Evolutionary conservation across 441 rosid species (phyloP).

Genomic region (Capsella rubella): DNA sequence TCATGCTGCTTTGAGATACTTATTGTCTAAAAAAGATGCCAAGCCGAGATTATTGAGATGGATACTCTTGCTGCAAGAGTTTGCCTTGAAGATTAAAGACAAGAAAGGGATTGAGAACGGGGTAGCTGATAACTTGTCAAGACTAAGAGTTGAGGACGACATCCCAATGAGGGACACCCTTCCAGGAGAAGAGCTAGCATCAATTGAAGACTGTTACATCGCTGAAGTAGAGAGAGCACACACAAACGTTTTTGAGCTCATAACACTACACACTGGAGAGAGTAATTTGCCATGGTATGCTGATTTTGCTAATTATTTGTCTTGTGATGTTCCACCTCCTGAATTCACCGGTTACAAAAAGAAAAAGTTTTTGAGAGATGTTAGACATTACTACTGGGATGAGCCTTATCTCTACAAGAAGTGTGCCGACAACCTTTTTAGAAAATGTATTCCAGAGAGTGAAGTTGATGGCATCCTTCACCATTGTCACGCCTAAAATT

Average conservation of each 20-base stretch:
- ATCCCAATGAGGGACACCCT: background rate
- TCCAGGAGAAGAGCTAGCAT: background rate
- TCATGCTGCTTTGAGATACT: background rate
- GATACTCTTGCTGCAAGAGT: background rate
- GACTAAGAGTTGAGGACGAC: background rate
- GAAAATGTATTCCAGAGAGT: background rate
- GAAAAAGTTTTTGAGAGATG: background rate
- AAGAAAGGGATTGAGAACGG: background rate
- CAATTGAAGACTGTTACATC: background rate
- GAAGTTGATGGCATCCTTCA: background rate
- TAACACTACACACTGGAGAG: background rate
- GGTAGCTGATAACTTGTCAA: background rate
- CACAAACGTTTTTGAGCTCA: background rate
- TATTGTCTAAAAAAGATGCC: background rate
- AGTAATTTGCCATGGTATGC: background rate
- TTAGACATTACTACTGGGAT: background rate
- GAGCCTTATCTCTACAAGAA: background rate
- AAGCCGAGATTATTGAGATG: background rate
- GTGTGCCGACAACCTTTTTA: background rate
- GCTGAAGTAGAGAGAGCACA: background rate
- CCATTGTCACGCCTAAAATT: background rate
- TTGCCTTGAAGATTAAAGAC: background rate
- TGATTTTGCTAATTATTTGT: background rate
- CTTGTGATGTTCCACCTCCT: background rate
- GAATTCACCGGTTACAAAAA: background rate